A percentile compares a stretch with the other conserved stretches of the same genome.
These are phyloP conservation scores for Pseudopyricularia cyperi DNA, from an alignment of 2,329 filamentous ascomycete species.

Conservation along the genomic window DNA sequence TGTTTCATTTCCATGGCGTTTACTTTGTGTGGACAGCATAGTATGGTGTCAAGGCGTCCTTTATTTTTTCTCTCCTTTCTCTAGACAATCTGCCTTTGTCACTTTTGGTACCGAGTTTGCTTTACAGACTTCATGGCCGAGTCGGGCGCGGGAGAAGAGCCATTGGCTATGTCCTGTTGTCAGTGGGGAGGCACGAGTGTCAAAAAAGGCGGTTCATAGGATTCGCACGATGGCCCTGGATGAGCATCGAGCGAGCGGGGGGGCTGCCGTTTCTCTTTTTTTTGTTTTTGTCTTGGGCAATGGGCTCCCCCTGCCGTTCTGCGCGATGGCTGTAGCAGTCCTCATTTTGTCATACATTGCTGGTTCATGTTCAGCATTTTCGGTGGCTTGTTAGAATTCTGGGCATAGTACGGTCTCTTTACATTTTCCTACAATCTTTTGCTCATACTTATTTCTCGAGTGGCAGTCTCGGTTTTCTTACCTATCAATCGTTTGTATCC, in stretches of 20 bases:
- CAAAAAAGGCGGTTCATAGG: background rate
- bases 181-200: background rate
- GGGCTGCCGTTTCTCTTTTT: background rate
- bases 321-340: background rate
- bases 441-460: background rate
- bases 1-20: slow-evolving; percentile 27
- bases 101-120: background rate
- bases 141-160: background rate
- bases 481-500: too few relatives aligned
- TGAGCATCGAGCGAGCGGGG: background rate
- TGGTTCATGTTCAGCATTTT: background rate
- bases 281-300: too few relatives aligned
- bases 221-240: background rate
- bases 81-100: background rate
- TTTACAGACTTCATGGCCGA: background rate
- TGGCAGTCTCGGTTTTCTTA: background rate
- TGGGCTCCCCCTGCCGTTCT: background rate
- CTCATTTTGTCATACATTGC: background rate
- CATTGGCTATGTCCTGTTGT: background rate
- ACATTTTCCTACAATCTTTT: background rate
- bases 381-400: background rate
- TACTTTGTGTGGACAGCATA: slow-evolving; percentile 38
- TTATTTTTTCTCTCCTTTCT: too few relatives aligned
- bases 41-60: slow-evolving; percentile 45
- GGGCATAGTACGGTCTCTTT: background rate